These are phyloP conservation scores for Ambrosia artemisiifolia DNA, from an alignment of 129 eudicot species.

Conservation along the genomic window DNA sequence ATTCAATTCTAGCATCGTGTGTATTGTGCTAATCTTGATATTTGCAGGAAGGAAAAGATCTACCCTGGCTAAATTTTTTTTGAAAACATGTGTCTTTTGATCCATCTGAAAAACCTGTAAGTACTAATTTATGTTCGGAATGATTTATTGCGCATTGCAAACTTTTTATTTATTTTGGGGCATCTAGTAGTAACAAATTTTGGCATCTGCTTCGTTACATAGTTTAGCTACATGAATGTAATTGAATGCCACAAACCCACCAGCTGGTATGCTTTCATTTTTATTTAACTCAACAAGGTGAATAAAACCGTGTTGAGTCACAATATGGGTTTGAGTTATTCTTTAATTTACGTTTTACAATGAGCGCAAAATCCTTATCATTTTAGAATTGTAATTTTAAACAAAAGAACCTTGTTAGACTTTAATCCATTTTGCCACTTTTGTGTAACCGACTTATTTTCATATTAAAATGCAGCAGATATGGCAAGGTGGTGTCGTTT, in stretches of 20 bases:
- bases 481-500: background rate
- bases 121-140: background rate
- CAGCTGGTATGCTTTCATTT: background rate
- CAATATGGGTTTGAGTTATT: background rate
- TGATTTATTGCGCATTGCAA: background rate
- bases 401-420: background rate
- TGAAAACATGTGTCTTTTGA: constrained; percentile 17
- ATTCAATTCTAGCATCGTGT: background rate
- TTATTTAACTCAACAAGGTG: too few species aligned
- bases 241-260: background rate
- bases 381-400: background rate
- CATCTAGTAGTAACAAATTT: background rate
- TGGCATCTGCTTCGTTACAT: background rate
- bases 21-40: constrained; percentile 16
- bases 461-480: background rate
- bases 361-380: too few species aligned
- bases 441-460: background rate
- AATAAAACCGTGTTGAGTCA: background rate
- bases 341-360: too few species aligned
- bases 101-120: constrained; percentile 15
- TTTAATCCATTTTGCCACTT: background rate
- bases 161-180: background rate
- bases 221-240: background rate
- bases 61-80: background rate
- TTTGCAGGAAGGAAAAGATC: constrained; percentile 29